Percentiles rank a stretch among this genome's conserved stretches.
Evolutionary conservation across 106 monocot species (phyloP).

Genomic region (Dendrobium huoshanense): DNA sequence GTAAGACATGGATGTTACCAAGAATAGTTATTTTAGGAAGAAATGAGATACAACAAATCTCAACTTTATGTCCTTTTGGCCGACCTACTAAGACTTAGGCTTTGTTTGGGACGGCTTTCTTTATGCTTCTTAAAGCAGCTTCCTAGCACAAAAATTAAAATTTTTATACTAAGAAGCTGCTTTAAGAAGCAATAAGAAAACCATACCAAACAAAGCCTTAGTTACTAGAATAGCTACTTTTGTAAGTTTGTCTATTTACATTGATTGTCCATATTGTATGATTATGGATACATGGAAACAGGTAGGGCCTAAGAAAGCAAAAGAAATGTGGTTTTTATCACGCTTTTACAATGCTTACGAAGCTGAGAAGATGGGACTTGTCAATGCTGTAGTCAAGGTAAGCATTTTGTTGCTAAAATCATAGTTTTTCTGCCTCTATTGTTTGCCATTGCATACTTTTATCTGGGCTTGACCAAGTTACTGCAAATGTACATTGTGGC

Average conservation of each 20-base stretch:
- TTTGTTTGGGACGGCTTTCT: no score
- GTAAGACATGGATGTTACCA: neutral
- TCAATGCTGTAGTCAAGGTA: constrained; percentile 73
- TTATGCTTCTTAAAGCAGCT: no score
- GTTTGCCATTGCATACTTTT: neutral
- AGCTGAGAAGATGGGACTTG: constrained; percentile 92
- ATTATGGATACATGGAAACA: constrained; percentile 13
- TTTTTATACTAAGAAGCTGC: no score
- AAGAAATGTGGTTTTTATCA: constrained; percentile 89
- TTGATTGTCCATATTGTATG: neutral
- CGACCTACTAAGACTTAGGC: neutral
- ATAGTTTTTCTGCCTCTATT: neutral
- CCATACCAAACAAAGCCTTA: no score
- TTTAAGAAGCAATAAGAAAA: no score
- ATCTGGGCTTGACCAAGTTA: neutral
- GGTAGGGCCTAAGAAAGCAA: constrained; percentile 92
- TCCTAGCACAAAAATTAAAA: no score
- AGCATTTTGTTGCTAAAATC: constrained; percentile 13
- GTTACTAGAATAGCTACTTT: neutral
- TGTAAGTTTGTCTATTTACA: neutral
- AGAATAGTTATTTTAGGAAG: neutral
- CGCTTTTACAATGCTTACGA: constrained; percentile 78
- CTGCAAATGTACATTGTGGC: neutral
- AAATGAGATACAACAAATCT: neutral
- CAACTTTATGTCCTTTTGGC: neutral